Conservation (phyloP, 2,329 filamentous ascomycete genomes). For the Ceratocystis smalleyi region DNA sequence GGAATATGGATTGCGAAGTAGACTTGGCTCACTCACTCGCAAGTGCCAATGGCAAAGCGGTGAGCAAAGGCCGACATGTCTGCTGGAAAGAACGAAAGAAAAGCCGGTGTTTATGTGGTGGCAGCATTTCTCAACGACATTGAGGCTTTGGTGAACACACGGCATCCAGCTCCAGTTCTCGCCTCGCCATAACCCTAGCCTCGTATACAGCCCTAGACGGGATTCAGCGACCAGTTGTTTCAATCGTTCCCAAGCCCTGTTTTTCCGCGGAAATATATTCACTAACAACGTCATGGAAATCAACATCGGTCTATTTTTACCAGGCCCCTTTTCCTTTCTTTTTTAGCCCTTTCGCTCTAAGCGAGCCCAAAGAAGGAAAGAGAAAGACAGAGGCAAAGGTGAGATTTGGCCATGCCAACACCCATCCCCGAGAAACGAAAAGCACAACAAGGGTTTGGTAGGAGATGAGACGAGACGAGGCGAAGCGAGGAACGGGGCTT, state of each 20-base stretch:
- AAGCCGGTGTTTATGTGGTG: no score
- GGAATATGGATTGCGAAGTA: no score
- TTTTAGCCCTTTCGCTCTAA: not conserved
- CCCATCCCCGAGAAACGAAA: not conserved
- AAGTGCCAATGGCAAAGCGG: no score
- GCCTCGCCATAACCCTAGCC: not conserved
- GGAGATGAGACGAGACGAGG: conserved; percentile 1
- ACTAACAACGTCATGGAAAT: not conserved
- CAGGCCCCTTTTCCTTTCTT: not conserved
- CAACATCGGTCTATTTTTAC: not conserved
- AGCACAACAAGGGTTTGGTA: not conserved
- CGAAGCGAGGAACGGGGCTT: not conserved
- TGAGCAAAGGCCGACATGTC: no score
- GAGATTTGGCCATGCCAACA: not conserved
- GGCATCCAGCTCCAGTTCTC: no score
- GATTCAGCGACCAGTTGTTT: not conserved
- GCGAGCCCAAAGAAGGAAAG: not conserved
- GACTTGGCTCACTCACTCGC: no score
- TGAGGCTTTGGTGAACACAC: not conserved
- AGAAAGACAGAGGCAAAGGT: not conserved
- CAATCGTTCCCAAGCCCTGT: not conserved
- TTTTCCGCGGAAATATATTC: no score
- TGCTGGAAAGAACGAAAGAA: no score
- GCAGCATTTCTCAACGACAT: not conserved
- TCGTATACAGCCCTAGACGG: not conserved